Evolutionary conservation across 257 asterid genomes (phyloP), one percentile per base, ranked within the genome.

Genomic region (Solanum chiquidenum): DNA sequence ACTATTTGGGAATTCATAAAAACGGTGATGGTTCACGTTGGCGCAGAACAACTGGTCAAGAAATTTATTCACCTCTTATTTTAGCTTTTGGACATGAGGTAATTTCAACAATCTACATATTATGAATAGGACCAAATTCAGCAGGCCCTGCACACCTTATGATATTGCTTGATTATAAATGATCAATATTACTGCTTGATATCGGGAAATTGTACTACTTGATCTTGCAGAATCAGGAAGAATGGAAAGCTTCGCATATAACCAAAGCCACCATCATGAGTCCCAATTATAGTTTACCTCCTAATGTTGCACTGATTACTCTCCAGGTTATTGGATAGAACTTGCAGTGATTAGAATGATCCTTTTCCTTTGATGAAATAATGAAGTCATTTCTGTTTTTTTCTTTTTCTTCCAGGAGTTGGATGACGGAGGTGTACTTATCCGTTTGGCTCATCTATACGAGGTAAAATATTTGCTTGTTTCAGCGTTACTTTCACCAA

Each of bases 41-140:
- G 99, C 93, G 99, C 42, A 89, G 99, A 91, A 94, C 94, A 84
- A 89, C 95, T 20, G 94, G 97, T 72, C 99, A 96, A 89, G 98
- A 96, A 91, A 91, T 96, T 90, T 95, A 96, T 89, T 96, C 99
- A 62, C 98, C 99, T 2, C 95, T 96, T 85, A 90, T 95, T 86
- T 87, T 96, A 83, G 97, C 98, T 86, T 96, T 95, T 88, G 87
- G 94, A 12, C 95, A 90, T 31, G 97, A 94, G 95, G 99, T 96
- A 87, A 79, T 77, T 83, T 80, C 86, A 27, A 35, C 25, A 16
- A 16, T 52, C 23, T 52, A 18, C 62, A 31, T n/a, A 5, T 23
- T 7, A 84, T 38, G 79, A 31, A 72, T 7, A 80, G 68, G 69
- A 82, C 40, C 68, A 18, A 29, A 82, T 49, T 29, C 29, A 3